Evolutionary conservation across 768 basidiomycete genomes (phyloP).

Genomic region (Hydnum rufescens): DNA sequence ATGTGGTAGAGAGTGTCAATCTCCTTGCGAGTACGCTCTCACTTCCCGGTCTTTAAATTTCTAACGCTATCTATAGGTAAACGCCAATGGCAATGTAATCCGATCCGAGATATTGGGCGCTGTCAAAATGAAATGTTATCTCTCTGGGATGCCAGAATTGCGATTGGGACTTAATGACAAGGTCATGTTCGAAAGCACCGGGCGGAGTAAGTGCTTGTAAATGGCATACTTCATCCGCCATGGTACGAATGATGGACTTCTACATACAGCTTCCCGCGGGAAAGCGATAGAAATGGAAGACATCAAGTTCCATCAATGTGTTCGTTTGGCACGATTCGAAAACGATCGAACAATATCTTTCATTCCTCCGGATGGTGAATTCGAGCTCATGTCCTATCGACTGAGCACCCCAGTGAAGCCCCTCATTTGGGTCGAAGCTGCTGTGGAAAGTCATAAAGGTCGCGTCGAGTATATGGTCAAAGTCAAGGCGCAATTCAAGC

Average conservation of each 20-base stretch:
- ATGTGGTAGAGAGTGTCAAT: conserved; percentile 95
- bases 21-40: conserved; percentile 29
- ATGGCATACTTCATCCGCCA: not conserved
- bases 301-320: conserved; percentile 99
- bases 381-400: conserved; percentile 95
- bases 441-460: conserved; percentile 88
- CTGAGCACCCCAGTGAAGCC: conserved; percentile 77
- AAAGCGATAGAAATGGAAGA: conserved; percentile 99
- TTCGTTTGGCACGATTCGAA: conserved; percentile 89
- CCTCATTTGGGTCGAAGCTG: conserved; percentile 91
- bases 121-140: conserved; percentile 98
- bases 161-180: conserved; percentile 94
- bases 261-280: conserved; percentile 53
- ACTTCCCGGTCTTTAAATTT: not conserved
- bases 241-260: not conserved
- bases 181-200: conserved; percentile 98
- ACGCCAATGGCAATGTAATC: conserved; percentile 90
- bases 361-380: conserved; percentile 97
- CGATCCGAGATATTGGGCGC: conserved; percentile 96
- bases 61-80: conserved; percentile 46
- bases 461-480: conserved; percentile 13
- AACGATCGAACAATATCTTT: conserved; percentile 98
- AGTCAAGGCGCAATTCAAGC: conserved; percentile 87
- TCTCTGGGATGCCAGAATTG: conserved; percentile 98
- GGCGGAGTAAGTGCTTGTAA: conserved; percentile 45